Evolutionary conservation across 768 basidiomycete genomes (phyloP), one percentile per base, ranked within the genome.

Genomic region (Cubamyces sp.): DNA sequence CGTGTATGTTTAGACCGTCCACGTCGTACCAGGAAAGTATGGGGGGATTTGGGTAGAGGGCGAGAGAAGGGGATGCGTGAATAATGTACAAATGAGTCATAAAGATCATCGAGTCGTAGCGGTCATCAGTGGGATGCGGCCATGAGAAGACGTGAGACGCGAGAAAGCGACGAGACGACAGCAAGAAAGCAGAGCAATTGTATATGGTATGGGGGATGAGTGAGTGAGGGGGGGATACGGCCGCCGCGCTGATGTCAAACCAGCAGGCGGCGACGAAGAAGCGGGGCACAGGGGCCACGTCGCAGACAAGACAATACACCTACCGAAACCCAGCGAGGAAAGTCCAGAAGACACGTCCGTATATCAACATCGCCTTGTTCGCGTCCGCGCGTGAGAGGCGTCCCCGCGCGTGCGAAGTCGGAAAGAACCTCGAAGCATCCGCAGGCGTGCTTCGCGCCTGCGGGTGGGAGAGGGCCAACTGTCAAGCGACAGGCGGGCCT

Each of bases 21-120:
- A 56, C 63, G 40, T 28, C 52, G 56, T 16, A 30, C 12, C 25
- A 9, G 47, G 19, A 16, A 41, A 37, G 18, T 42, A 30, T n/a
- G 3, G 53, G 30, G 30, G 43, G 42, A 41, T 28, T 26, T 39
- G 14, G 55, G 47, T 40, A 39, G 7, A 37, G 16, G 14, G 52
- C 53, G 18, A 42, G n/a, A 25, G 26, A 23, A 15, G 48, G 40
- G 57, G 41, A 51, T 62, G 61, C 42, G 61, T 62, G 61, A 62
- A 57, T 57, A 57, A 56, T 62, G 61, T 63, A 63, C 62, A 63
- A 54, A 58, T 63, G 62, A 57, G 62, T 63, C 62, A 54, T 63
- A 51, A 63, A 45, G 50, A 63, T 63, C 62, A 58, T 63, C 56
- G 56, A 48, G 50, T 63, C 62, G 62, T 63, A 39, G 57, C 43